Base-by-base conservation (phyloP, 73 alveolate genomes). In the Uronychia setigera region DNA sequence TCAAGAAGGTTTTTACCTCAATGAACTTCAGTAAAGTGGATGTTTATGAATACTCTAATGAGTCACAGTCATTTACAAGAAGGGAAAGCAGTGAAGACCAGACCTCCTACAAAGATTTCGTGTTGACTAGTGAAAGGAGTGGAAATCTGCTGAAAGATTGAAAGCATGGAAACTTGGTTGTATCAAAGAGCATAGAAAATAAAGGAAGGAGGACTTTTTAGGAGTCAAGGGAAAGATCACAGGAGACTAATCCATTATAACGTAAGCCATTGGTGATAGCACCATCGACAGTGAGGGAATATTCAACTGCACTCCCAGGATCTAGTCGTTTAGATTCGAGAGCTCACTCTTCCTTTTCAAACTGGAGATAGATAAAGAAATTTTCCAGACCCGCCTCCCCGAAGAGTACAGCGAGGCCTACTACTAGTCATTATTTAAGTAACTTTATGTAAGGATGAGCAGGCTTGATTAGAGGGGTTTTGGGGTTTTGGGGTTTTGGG, bases 21-120 rank as follows among this genome's bases (percentile, higher is more conserved):
- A 76, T 76, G 81, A 76, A 76, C 30, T 76, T 29, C 81, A 32
- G 31, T 30, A 31, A 76, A 30, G 28, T 76, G 19, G 81, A 76
- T 1, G 29, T 76, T 27, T 76, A 76, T 30, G 29, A 28, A 30
- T 76, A 76, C 30, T 46, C 67, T 5, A 5, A 46, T 5, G 67
- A 46, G 67, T 19, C 5, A 46, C 5, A 46, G 67, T 19, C 67
- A n/a, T n/a, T n/a, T n/a, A n/a, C n/a, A n/a, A 46, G 67, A 46
- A 46, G 19, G 67, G 67, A 46, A 46, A 5, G n/a, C 19, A 46
- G 67, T 5, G n/a, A 5, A 46, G 67, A 46, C n/a, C 67, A 46
- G 5, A 19, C 5, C n/a, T 46, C 67, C 67, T 46, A 46, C n/a
- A n/a, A n/a, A n/a, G n/a, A n/a, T n/a, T n/a, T n/a, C n/a, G n/a